A percentile compares a stretch with the other conserved stretches of the same genome.
Evolutionary conservation across 1,284 basidiomycete species (phyloP).

Genomic region (Leccinum pachyderme): DNA sequence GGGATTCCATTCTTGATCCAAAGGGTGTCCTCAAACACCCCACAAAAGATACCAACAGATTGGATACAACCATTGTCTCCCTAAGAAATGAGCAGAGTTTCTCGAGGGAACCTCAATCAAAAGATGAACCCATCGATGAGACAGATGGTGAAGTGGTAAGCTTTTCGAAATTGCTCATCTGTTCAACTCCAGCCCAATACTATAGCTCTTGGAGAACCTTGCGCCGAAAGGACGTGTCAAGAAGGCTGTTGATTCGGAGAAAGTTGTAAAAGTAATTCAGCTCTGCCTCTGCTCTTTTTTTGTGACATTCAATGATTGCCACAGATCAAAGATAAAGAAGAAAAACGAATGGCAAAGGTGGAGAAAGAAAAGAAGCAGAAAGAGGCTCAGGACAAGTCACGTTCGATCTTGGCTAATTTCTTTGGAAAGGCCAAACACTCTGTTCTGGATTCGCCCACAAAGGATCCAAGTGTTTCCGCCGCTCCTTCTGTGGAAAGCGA

Average conservation of each 20-base stretch:
- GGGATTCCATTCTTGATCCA: constrained; percentile 50
- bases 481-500: constrained; percentile 54
- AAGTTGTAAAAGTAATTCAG: constrained; percentile 53
- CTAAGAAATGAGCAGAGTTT: background rate
- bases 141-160: constrained; percentile 38
- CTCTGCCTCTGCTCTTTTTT: background rate
- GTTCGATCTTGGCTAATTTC: constrained; percentile 73
- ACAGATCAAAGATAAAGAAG: constrained; percentile 65
- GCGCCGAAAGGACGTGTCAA: constrained; percentile 40
- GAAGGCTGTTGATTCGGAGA: constrained; percentile 57
- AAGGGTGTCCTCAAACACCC: constrained; percentile 45
- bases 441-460: constrained; percentile 30
- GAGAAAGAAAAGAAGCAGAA: constrained; percentile 63
- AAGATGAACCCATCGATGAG: constrained; percentile 29
- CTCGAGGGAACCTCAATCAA: constrained; percentile 13
- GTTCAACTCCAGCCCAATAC: background rate
- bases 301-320: constrained; percentile 5
- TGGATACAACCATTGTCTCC: constrained; percentile 15
- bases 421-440: constrained; percentile 58
- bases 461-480: constrained; percentile 34
- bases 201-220: constrained; percentile 21
- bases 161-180: background rate
- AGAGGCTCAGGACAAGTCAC: constrained; percentile 66
- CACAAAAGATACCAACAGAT: constrained; percentile 38
- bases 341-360: constrained; percentile 59